Evolutionary conservation across 169 alveolate genomes (phyloP).

Genomic region (Cryptosporidium viatorum): DNA sequence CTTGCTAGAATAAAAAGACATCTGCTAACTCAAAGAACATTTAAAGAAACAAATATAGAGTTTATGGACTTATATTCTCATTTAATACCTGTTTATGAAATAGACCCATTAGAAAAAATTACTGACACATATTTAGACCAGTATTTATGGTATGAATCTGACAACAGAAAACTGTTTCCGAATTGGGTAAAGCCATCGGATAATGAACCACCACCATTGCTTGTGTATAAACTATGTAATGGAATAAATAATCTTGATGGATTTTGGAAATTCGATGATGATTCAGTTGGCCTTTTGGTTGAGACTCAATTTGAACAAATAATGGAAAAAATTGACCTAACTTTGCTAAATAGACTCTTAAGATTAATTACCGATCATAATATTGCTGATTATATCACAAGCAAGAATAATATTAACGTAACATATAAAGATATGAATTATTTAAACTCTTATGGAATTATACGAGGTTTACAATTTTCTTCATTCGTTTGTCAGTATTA

Average conservation of each 20-base stretch:
- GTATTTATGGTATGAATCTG: conserved; percentile 99
- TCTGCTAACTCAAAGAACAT: conserved; percentile 97
- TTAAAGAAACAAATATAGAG: conserved; percentile 98
- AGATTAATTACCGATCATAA: conserved; percentile 99
- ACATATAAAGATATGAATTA: conserved; percentile 99
- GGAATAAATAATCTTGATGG: conserved; percentile 98
- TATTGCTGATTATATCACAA: conserved; percentile 99
- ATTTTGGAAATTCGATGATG: conserved; percentile 97
- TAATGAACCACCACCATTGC: conserved; percentile 99
- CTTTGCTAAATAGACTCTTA: conserved; percentile 95
- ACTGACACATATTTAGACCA: conserved; percentile 99
- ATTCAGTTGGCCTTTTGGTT: conserved; percentile 94
- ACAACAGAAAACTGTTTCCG: conserved; percentile 97
- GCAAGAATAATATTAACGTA: conserved; percentile 97
- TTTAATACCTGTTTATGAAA: conserved; percentile 98
- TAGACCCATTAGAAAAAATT: conserved; percentile 99
- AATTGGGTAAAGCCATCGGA: conserved; percentile 99
- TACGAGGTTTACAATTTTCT: conserved; percentile 98
- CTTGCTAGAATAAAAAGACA: conserved; percentile 99
- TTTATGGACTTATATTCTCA: conserved; percentile 98
- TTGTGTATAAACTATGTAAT: conserved; percentile 98
- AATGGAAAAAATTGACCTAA: conserved; percentile 97
- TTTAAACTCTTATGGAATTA: conserved; percentile 97
- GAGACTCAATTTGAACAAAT: conserved; percentile 94
- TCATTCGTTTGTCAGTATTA: conserved; percentile 96